Percentiles rank a stretch among this genome's conserved stretches.
phyloP scores from a whole-genome alignment of 257 asterid genomes.

The Jaltomata sinuosa region DNA sequence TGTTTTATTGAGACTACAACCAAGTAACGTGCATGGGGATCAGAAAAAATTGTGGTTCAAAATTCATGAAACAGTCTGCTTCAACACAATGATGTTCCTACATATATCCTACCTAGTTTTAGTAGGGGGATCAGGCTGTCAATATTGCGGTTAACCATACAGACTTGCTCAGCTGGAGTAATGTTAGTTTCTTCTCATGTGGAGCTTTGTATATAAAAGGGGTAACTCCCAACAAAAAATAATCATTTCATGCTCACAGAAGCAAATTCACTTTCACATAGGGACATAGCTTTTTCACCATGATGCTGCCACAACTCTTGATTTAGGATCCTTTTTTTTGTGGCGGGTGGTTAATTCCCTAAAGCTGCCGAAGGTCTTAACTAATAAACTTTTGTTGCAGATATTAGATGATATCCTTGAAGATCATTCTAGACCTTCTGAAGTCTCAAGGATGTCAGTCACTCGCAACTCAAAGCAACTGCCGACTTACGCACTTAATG shows the following conservation, averaged over 20 bases:
- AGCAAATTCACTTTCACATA: background rate
- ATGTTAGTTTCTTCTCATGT: background rate
- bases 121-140: background rate
- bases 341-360: background rate
- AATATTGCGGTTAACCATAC: background rate
- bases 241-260: background rate
- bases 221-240: background rate
- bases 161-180: background rate
- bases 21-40: background rate
- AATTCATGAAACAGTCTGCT: background rate
- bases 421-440: conserved; percentile 44
- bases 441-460: conserved; percentile 67
- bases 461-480: conserved; percentile 53
- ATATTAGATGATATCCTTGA: conserved; percentile 56
- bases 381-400: conserved; percentile 17
- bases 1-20: background rate
- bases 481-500: conserved; percentile 56
- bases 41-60: background rate
- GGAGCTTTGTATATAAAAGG: background rate
- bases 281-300: background rate
- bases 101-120: background rate
- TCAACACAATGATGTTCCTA: background rate
- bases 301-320: background rate
- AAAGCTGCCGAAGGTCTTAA: background rate
- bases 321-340: background rate